A percentile compares a stretch with the other conserved stretches of the same genome.
phyloP scores from a whole-genome alignment of 176 grass and related monocot genomes.

The Oryza longistaminata region DNA sequence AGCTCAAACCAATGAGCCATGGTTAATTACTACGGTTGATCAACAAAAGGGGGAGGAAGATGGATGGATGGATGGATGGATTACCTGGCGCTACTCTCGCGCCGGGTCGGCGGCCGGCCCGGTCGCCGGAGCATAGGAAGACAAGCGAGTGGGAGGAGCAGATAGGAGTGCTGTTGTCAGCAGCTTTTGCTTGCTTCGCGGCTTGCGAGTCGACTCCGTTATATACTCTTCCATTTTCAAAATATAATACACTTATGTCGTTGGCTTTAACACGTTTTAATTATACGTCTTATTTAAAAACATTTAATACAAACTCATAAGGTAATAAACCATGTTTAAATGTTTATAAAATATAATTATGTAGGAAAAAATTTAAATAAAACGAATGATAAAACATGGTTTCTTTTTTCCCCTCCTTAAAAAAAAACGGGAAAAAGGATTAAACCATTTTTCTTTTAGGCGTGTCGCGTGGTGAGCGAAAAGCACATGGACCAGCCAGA shows the following conservation, averaged over 20 bases:
- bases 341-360: too few species aligned
- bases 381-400: too few species aligned
- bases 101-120: background rate
- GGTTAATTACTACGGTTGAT: background rate
- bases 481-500: background rate
- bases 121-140: slow-evolving; percentile 10
- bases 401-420: too few species aligned
- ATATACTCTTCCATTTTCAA: background rate
- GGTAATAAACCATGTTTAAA: too few species aligned
- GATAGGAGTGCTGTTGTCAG: background rate
- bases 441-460: background rate
- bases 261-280: too few species aligned
- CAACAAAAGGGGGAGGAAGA: background rate
- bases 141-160: background rate
- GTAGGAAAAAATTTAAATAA: too few species aligned
- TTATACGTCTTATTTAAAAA: too few species aligned
- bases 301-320: too few species aligned
- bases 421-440: too few species aligned
- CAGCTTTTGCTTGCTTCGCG: background rate
- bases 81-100: slow-evolving; percentile 18
- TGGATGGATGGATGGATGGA: background rate
- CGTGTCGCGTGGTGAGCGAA: background rate
- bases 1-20: background rate
- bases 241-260: too few species aligned
- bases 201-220: background rate